phyloP scores from a whole-genome alignment of 75 land plant species.

The Larix kaempferi region DNA sequence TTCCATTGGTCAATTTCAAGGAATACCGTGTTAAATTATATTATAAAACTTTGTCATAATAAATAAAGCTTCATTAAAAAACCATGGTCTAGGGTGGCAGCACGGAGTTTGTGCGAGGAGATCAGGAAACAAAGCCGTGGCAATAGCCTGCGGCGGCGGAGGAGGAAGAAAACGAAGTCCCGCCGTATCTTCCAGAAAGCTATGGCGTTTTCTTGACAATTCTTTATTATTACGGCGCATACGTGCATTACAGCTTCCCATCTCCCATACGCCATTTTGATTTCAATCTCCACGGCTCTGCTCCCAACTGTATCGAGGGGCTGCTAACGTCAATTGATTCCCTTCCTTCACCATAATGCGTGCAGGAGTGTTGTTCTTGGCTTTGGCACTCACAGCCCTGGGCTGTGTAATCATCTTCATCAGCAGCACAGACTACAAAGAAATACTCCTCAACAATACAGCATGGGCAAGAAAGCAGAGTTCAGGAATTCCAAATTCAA shows the following conservation, averaged over 20 bases:
- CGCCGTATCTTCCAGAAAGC: background rate
- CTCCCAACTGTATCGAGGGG: too few relatives aligned
- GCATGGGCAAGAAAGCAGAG: background rate
- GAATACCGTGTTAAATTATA: too few relatives aligned
- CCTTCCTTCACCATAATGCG: background rate
- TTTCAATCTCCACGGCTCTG: too few relatives aligned
- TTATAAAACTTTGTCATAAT: too few relatives aligned
- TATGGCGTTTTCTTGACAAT: background rate
- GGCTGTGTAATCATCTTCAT: background rate
- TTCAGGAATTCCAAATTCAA: background rate
- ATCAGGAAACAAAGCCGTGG: background rate
- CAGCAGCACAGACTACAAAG: background rate
- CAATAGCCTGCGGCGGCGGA: background rate
- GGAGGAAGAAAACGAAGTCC: background rate
- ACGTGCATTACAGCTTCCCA: too few relatives aligned
- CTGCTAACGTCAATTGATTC: too few relatives aligned
- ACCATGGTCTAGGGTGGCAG: too few relatives aligned
- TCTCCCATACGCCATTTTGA: too few relatives aligned
- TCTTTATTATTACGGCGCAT: background rate
- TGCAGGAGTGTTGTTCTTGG: background rate
- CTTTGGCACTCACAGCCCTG: background rate
- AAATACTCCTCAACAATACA: background rate
- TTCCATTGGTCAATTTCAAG: too few relatives aligned
- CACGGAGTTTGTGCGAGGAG: too few relatives aligned
- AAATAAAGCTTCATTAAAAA: too few relatives aligned